Percentiles rank a stretch among this genome's conserved stretches.
Evolutionary conservation across 2,329 filamentous ascomycete genomes (phyloP).

Genomic region (Laburnicola sp.): DNA sequence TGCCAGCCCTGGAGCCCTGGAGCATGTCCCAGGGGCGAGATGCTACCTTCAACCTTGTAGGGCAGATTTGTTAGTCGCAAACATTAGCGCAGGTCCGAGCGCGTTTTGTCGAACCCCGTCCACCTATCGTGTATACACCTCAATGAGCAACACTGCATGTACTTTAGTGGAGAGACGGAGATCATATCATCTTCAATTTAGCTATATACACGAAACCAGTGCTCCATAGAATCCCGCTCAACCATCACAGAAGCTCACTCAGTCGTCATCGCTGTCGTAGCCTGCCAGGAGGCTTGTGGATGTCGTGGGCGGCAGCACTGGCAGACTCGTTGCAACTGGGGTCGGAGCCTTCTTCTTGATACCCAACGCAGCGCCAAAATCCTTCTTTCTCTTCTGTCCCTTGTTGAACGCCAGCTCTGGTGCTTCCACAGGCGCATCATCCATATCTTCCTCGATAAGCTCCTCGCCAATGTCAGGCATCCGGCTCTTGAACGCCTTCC

Average conservation of each 20-base stretch:
- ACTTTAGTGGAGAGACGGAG: no score
- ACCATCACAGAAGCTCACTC: not conserved
- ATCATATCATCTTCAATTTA: no score
- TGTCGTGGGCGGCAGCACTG: conserved; percentile 20
- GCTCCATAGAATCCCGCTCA: no score
- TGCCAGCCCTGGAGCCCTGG: no score
- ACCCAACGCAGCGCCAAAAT: conserved; percentile 71
- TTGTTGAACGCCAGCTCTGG: conserved; percentile 66
- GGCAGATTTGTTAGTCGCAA: no score
- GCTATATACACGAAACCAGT: no score
- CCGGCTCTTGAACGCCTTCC: conserved; percentile 67
- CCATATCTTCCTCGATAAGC: conserved; percentile 55
- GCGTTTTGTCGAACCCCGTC: no score
- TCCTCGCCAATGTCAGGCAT: conserved; percentile 55
- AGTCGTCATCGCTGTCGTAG: conserved; percentile 38
- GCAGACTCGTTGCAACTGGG: conserved; percentile 8
- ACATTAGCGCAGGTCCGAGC: no score
- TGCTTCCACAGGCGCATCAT: conserved; percentile 25
- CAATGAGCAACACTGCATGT: no score
- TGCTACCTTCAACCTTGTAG: no score
- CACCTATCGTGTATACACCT: no score
- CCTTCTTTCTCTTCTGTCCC: conserved; percentile 85
- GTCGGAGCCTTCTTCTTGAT: conserved; percentile 63
- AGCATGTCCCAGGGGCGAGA: no score
- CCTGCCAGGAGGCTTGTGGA: conserved; percentile 32